phyloP scores from a whole-genome alignment of 768 basidiomycete genomes.

The Leccinum incarnatum region DNA sequence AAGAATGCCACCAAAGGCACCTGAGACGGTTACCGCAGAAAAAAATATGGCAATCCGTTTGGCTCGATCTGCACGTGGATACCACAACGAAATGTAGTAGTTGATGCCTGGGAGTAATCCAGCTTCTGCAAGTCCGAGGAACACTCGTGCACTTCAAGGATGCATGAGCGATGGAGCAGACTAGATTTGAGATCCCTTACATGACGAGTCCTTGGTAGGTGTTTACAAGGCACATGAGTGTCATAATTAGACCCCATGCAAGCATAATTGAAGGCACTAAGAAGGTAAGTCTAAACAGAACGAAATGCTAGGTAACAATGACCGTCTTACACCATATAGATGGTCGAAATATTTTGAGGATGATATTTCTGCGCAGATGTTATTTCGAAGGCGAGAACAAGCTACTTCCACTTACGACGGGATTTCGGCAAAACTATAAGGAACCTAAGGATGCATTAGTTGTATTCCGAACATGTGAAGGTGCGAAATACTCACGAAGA shows the following conservation, averaged over 20 bases:
- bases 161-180: not conserved
- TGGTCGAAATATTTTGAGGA: slow-evolving; percentile 34
- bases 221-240: slow-evolving; percentile 38
- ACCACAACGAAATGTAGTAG: slow-evolving; percentile 56
- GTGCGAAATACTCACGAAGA: slow-evolving; percentile 28
- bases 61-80: slow-evolving; percentile 56
- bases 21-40: slow-evolving; percentile 59
- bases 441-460: slow-evolving; percentile 20
- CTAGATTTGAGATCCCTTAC: slow-evolving; percentile 21
- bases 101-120: slow-evolving; percentile 43
- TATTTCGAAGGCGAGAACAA: not conserved
- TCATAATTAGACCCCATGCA: slow-evolving; percentile 39
- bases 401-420: slow-evolving; percentile 32
- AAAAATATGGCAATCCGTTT: slow-evolving; percentile 62
- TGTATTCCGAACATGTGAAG: not conserved
- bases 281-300: slow-evolving; percentile 10
- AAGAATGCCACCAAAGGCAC: slow-evolving; percentile 46
- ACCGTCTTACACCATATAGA: slow-evolving; percentile 34
- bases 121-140: slow-evolving; percentile 48
- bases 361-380: slow-evolving; percentile 31
- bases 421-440: slow-evolving; percentile 38
- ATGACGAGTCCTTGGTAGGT: slow-evolving; percentile 28
- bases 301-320: not conserved
- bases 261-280: slow-evolving; percentile 42
- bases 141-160: slow-evolving; percentile 33